Conservation (phyloP, 108 stramenopile species). For the Cafeteria roenbergensis region DNA sequence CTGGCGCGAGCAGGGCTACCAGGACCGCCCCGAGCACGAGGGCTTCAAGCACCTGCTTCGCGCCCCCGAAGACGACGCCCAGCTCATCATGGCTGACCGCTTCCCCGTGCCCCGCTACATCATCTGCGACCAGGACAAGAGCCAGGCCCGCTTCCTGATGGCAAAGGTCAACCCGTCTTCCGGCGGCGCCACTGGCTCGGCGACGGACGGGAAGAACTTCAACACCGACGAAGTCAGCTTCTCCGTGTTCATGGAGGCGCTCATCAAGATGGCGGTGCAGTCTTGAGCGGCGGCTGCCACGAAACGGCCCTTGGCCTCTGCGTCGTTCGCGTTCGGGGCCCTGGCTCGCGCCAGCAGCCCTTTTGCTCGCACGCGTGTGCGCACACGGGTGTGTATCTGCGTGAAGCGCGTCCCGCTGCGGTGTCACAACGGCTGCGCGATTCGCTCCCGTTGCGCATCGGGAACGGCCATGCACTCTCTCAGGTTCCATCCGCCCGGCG, state of each 20-base stretch:
- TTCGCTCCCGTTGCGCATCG: too few relatives aligned
- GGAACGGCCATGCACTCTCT: too few relatives aligned
- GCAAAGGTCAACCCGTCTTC: conserved; percentile 88
- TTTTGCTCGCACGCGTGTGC: too few relatives aligned
- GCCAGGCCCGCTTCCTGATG: conserved; percentile 93
- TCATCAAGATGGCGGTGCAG: conserved; percentile 51
- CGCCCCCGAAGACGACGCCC: conserved; percentile 88
- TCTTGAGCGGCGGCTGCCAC: too few relatives aligned
- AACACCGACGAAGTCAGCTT: conserved; percentile 95
- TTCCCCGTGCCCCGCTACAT: conserved; percentile 95
- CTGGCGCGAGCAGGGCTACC: conserved; percentile 91
- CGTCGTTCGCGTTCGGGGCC: too few relatives aligned
- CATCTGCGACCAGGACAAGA: conserved; percentile 97
- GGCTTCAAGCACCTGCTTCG: conserved; percentile 76
- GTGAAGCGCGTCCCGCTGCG: too few relatives aligned
- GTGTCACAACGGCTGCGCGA: too few relatives aligned
- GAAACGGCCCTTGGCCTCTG: too few relatives aligned
- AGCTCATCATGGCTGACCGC: conserved; percentile 88
- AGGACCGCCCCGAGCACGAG: conserved; percentile 87
- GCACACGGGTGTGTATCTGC: too few relatives aligned
- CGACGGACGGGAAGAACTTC: conserved; percentile 66
- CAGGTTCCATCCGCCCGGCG: too few relatives aligned
- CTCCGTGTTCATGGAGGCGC: conserved; percentile 97
- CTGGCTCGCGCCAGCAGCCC: too few relatives aligned
- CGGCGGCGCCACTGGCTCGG: conserved; percentile 76